Conservation (phyloP, 768 basidiomycete genomes). For the Trametes punicea region DNA sequence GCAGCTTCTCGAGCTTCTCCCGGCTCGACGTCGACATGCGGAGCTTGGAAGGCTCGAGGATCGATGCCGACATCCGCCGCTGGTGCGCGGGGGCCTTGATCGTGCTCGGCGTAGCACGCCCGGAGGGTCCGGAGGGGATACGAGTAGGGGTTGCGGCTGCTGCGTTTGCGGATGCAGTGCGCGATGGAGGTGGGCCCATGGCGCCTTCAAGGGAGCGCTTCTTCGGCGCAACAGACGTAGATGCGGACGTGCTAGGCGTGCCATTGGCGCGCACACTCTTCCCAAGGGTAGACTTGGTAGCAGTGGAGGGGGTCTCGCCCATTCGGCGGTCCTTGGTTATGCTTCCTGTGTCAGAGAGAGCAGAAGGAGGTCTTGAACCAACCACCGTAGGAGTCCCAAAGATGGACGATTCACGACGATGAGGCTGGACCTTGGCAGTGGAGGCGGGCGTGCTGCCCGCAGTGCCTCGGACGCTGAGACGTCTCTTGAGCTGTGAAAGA, state of each 20-base stretch:
- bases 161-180: conserved; percentile 7
- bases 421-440: conserved; percentile 25
- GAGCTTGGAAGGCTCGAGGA: conserved; percentile 32
- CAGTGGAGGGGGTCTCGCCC: conserved; percentile 34
- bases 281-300: conserved; percentile 39
- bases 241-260: conserved; percentile 16
- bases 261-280: conserved; percentile 50
- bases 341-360: conserved; percentile 48
- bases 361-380: conserved; percentile 49
- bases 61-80: conserved; percentile 24
- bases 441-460: conserved; percentile 56
- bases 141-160: conserved; percentile 22
- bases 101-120: conserved; percentile 20
- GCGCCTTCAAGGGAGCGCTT: conserved; percentile 33
- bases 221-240: conserved; percentile 14
- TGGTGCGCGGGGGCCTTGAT: conserved; percentile 17
- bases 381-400: conserved; percentile 50
- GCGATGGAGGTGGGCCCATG: conserved; percentile 44
- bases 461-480: conserved; percentile 52
- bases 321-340: conserved; percentile 35
- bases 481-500: conserved; percentile 48
- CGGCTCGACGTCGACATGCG: conserved; percentile 34
- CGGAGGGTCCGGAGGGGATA: conserved; percentile 19
- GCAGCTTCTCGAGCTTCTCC: conserved; percentile 25
- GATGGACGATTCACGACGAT: conserved; percentile 55